Conservation (phyloP, 495 filamentous ascomycete genomes). For the Wilcoxina mikolae region DNA sequence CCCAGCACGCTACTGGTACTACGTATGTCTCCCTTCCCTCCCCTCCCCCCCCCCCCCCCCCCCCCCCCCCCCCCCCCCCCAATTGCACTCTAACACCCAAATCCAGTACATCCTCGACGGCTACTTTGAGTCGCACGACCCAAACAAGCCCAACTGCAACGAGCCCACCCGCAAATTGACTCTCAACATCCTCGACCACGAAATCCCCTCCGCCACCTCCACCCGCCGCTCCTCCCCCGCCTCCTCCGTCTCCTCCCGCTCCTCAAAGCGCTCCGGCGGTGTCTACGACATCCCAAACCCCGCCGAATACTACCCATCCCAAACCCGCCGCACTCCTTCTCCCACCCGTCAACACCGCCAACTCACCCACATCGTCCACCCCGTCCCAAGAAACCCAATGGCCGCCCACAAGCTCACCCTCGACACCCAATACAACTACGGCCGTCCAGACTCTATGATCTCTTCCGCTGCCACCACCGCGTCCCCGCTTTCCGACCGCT, state of each 20-base stretch:
- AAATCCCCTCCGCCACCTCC: slow-evolving; percentile 2
- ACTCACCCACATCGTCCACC: slow-evolving; percentile 65
- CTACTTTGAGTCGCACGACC: slow-evolving; percentile 96
- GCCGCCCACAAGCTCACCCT: slow-evolving; percentile 74
- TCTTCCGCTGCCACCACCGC: slow-evolving; percentile 45
- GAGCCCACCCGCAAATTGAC: slow-evolving; percentile 95
- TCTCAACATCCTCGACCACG: slow-evolving; percentile 55
- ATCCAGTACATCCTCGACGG: slow-evolving; percentile 93
- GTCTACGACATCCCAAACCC: slow-evolving; percentile 23
- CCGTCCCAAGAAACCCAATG: slow-evolving; percentile 76
- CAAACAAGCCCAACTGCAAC: slow-evolving; percentile 70
- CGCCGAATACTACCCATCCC: slow-evolving; percentile 33
- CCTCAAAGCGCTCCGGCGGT: slow-evolving; percentile 28
- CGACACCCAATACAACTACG: slow-evolving; percentile 43
- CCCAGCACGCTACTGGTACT: slow-evolving; percentile 96
- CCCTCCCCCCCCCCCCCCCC: neutral
- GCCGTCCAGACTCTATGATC: slow-evolving; percentile 55
- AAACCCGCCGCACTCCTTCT: slow-evolving; percentile 36
- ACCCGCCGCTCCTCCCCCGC: slow-evolving; percentile 34
- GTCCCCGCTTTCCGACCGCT: slow-evolving; percentile 43
- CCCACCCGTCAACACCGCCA: slow-evolving; percentile 59
- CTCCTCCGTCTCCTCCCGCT: slow-evolving; percentile 35
- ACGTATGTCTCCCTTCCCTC: slow-evolving; percentile 35
- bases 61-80: neutral
- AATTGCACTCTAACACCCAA: no score